Conservation (phyloP, 371 early-diverging fungal genomes). For the Batkoa obscura region DNA sequence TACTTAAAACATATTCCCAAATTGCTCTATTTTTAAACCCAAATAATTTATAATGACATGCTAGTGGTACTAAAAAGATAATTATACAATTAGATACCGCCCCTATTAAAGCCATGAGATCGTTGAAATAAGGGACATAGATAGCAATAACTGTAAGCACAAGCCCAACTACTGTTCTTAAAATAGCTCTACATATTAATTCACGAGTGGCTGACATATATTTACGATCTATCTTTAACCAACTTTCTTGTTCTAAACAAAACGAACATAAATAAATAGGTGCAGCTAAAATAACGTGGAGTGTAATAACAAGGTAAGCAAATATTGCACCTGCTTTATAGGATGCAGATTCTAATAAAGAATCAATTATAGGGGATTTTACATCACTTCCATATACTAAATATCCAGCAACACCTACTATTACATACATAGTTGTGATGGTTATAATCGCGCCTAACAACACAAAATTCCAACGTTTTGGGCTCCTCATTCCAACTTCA, state of each 20-base stretch:
- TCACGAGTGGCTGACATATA: conserved; percentile 13
- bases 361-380: conserved; percentile 48
- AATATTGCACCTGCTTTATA: conserved; percentile 31
- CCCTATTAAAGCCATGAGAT: conserved; percentile 65
- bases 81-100: conserved; percentile 53
- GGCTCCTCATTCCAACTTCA: conserved; percentile 62
- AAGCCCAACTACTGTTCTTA: conserved; percentile 30
- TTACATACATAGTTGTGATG: conserved; percentile 51
- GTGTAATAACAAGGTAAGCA: conserved; percentile 54
- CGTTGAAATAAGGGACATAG: conserved; percentile 54
- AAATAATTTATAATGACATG: conserved; percentile 53
- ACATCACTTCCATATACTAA: conserved; percentile 52
- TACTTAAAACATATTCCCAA: neutral
- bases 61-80: conserved; percentile 64
- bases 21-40: conserved; percentile 17
- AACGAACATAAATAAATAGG: conserved; percentile 65
- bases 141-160: conserved; percentile 35
- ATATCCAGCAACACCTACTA: conserved; percentile 60
- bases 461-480: conserved; percentile 52
- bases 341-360: conserved; percentile 39
- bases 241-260: neutral
- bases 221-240: neutral
- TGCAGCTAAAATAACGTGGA: conserved; percentile 63
- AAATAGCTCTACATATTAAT: conserved; percentile 26
- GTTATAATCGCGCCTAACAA: conserved; percentile 40